Conservation (phyloP, 495 filamentous ascomycete genomes). For the Chlorociboria aeruginascens region DNA sequence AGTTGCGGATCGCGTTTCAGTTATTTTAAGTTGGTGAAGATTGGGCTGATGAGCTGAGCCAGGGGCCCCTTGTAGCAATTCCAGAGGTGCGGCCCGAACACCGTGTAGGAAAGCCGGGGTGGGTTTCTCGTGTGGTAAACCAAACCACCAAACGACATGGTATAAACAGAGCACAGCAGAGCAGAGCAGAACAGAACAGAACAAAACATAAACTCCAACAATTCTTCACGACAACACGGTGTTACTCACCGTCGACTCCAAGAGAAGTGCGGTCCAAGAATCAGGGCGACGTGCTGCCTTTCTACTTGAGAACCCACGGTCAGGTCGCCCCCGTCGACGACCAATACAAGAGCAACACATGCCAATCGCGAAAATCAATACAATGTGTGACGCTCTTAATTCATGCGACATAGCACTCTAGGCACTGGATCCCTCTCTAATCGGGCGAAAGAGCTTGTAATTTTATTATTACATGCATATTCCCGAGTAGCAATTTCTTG, state of each 20-base stretch:
- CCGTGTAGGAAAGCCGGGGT: no score
- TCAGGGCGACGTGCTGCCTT: conserved; percentile 11
- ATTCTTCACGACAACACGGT: no score
- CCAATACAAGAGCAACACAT: conserved; percentile 19
- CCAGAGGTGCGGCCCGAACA: background rate
- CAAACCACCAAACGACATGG: background rate
- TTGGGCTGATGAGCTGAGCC: background rate
- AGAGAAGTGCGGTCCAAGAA: background rate
- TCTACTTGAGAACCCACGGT: conserved; percentile 8
- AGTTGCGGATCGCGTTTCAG: conserved; percentile 11
- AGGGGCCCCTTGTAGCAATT: background rate
- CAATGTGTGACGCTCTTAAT: conserved; percentile 1
- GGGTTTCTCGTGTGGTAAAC: background rate
- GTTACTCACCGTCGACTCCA: background rate
- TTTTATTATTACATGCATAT: background rate
- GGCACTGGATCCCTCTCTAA: background rate
- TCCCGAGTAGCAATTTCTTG: background rate
- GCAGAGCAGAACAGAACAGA: background rate
- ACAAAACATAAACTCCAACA: no score
- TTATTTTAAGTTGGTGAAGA: background rate
- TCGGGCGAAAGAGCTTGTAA: background rate
- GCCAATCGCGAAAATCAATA: background rate
- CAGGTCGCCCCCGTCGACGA: conserved; percentile 2
- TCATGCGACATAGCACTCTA: background rate
- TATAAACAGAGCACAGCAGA: background rate